Evolutionary conservation across 1,284 basidiomycete species (phyloP), one percentile per base, ranked within the genome.

Genomic region (Pterula multifida): DNA sequence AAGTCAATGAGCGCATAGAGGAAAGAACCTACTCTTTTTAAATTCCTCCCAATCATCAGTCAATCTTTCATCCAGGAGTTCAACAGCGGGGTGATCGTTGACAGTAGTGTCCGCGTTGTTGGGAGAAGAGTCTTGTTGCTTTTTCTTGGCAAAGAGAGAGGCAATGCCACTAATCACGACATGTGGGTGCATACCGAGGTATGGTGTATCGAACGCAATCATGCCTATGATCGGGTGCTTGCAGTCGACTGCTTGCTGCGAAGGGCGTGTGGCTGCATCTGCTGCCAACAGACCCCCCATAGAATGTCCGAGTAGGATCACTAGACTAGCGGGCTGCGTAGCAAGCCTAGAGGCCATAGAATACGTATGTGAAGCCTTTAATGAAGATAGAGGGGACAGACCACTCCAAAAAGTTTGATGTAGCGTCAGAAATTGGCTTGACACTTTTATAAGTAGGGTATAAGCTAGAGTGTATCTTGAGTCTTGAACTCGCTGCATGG

Each of bases 121-220:
- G 6, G 39, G 39, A 19, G 39, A 6, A 1, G 65, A 60, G 36
- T 57, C 39, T 50, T 61, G 58, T 50, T 64, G 57, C 3, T 62
- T 56, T 17, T 64, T 61, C 24, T 67, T 69, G 1, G 70, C 67
- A 23, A 78, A 63, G 3, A 79, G 61, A 1, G 75, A 77, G 3
- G 74, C 73, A 35, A 79, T 70, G 0, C 77, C 77, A 50, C 66
- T 74, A 53, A 78, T 61, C 3, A 78, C 69, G 45, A 79, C 76
- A 55, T 78, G 77, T 0, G 77, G 77, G 54, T 79, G 76, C 70
- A 78, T 73, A 6, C 76, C 76, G 15, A 79, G 68, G 54, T 68
- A 78, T 11, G 77, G 77, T 1, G 71, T 72, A 57, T 79, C 77
- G 55, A 76, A 76, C 3, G 73, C 72, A 12, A 78, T 56, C 23